phyloP scores from a whole-genome alignment of 1,284 basidiomycete genomes.

The Cutaneotrichosporon spelunceum region DNA sequence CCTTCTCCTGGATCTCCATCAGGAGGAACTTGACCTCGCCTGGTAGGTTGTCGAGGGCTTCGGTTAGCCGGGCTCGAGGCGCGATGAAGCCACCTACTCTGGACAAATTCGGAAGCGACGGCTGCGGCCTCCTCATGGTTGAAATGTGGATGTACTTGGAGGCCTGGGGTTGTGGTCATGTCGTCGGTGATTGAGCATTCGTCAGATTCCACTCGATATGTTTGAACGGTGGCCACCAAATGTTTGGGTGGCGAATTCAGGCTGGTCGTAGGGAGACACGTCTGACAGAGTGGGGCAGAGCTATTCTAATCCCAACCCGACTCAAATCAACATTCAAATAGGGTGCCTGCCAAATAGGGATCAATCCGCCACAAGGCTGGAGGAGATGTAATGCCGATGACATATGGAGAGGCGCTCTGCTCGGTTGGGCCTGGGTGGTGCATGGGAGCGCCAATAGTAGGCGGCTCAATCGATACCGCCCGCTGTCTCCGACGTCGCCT shows the following conservation, averaged over 20 bases:
- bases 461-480: constrained; percentile 4
- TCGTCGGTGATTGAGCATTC: constrained; percentile 4
- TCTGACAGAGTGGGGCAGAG: neutral
- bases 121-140: constrained; percentile 65
- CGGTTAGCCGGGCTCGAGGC: constrained; percentile 2
- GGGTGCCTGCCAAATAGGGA: neutral
- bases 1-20: constrained; percentile 62
- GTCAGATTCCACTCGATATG: constrained; percentile 10
- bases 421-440: neutral
- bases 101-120: constrained; percentile 66
- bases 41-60: constrained; percentile 72
- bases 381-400: neutral
- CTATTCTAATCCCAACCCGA: neutral
- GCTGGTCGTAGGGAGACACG: too few relatives aligned
- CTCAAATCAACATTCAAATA: neutral
- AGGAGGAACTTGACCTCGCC: constrained; percentile 68
- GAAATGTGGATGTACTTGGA: constrained; percentile 43
- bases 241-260: constrained; percentile 5
- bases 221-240: neutral
- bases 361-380: neutral
- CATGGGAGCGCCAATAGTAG: neutral
- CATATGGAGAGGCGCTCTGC: neutral
- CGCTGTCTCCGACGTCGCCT: constrained; percentile 6
- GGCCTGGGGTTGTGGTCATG: neutral
- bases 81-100: constrained; percentile 55